Conservation (phyloP, 495 filamentous ascomycete species). For the Talaromyces adpressus region DNA sequence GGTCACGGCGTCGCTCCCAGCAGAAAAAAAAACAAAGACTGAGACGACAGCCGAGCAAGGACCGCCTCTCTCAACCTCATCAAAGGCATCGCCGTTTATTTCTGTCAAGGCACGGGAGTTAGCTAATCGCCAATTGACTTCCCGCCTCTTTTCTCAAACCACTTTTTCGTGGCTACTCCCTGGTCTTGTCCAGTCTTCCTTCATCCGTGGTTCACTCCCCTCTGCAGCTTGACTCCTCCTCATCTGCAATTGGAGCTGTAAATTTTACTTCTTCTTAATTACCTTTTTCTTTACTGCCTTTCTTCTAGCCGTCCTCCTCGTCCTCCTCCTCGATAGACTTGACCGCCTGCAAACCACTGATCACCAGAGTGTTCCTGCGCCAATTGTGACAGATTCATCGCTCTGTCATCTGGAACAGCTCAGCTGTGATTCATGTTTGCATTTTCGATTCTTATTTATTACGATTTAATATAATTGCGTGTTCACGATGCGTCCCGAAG, state of each 20-base stretch:
- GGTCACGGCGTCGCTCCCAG: background rate
- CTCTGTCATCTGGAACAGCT: slow-evolving; percentile 3
- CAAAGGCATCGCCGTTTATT: background rate
- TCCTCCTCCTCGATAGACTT: slow-evolving; percentile 6
- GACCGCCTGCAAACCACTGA: background rate
- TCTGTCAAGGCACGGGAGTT: background rate
- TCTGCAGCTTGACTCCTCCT: background rate
- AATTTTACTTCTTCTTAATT: background rate
- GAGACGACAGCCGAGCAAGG: background rate
- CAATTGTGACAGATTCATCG: slow-evolving; percentile 7
- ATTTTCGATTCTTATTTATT: background rate
- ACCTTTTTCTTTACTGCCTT: background rate
- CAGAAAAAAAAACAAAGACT: background rate
- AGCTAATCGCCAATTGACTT: slow-evolving; percentile 20
- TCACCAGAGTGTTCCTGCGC: background rate
- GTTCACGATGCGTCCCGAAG: slow-evolving; percentile 85
- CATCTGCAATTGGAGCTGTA: background rate
- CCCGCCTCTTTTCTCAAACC: slow-evolving; percentile 27
- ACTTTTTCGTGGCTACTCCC: background rate
- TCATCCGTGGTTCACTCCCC: background rate
- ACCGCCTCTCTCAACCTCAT: background rate
- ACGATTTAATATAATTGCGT: slow-evolving; percentile 8
- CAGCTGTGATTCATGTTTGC: background rate
- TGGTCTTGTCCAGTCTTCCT: slow-evolving; percentile 9
- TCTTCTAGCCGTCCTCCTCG: background rate